Evolutionary conservation across 345 rosid genomes (phyloP), one percentile per base, ranked within the genome.

Genomic region (Arabis alpina): DNA sequence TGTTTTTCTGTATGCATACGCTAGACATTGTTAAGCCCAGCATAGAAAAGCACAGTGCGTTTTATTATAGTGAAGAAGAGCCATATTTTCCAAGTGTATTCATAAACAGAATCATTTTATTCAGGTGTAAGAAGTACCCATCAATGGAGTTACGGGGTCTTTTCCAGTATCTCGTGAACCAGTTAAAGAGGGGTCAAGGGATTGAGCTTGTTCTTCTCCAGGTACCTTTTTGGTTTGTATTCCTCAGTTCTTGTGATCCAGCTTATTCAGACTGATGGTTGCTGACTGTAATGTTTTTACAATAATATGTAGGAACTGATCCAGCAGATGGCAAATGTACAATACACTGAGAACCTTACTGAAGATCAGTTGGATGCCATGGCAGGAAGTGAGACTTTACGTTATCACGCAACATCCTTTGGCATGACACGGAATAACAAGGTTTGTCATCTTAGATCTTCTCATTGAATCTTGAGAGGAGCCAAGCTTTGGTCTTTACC

Each of bases 291-390:
- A 49, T 66, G 23, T 19, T 19, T 74, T 28, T 47, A 25, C 79
- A 77, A 69, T 74, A 70, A 42, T 44, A 42, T 71, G 81, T 76
- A 95, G 99, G 99, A 95, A 80, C 92, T 95, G 73, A 62, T 95
- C 81, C 97, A 90, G 73, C 99, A 95, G 82, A 95, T 95, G 99
- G 99, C 99, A 69, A 95, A 92, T 81, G 98, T 92, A 57, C 99
- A 89, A 72, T 95, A 90, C 81, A 95, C 92, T 1, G 98, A 95
- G 80, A 95, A 95, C 82, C 82, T 95, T 70, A 95, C 99, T 10
- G 98, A 90, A 82, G 99, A 95, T 65, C 99, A 95, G 80, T 83
- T 95, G 83, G 98, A 92, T 82, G 88, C 99, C 67, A 95, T 92
- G 99, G 99, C 99, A 16, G 99, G 99, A 58, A 86, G 99, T 81